Evolutionary conservation across 495 filamentous ascomycete genomes (phyloP).

Genomic region (Daldinia grandis): DNA sequence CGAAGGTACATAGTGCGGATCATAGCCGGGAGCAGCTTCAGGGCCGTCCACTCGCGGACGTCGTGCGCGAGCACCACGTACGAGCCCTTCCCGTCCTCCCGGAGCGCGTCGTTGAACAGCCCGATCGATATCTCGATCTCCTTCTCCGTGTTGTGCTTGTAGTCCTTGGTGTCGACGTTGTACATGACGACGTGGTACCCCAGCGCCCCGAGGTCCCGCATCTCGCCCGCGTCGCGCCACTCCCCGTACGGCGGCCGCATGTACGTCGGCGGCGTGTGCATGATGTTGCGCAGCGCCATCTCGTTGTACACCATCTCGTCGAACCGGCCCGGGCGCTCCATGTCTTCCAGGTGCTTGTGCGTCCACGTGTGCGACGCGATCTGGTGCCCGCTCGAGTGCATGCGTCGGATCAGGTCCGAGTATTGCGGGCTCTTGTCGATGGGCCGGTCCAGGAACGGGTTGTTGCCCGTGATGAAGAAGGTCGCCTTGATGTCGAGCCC

Average conservation of each 20-base stretch:
- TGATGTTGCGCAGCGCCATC: slow-evolving; percentile 70
- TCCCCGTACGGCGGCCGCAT: slow-evolving; percentile 77
- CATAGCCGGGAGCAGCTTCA: slow-evolving; percentile 70
- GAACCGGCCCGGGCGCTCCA: slow-evolving; percentile 57
- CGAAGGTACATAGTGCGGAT: slow-evolving; percentile 58
- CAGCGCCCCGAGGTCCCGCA: slow-evolving; percentile 58
- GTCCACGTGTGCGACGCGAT: slow-evolving; percentile 78
- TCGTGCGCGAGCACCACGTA: slow-evolving; percentile 65
- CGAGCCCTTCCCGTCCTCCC: slow-evolving; percentile 46
- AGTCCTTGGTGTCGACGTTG: slow-evolving; percentile 76
- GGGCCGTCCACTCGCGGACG: slow-evolving; percentile 70
- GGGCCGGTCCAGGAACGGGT: slow-evolving; percentile 49
- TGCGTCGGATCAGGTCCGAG: slow-evolving; percentile 52
- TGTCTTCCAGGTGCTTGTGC: slow-evolving; percentile 68
- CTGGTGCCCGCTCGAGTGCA: slow-evolving; percentile 71
- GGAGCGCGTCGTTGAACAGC: slow-evolving; percentile 46
- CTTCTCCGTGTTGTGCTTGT: slow-evolving; percentile 60
- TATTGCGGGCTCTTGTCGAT: slow-evolving; percentile 37
- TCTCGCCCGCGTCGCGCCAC: slow-evolving; percentile 58
- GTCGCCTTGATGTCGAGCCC: slow-evolving; percentile 64
- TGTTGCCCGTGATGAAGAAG: slow-evolving; percentile 75
- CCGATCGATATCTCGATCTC: slow-evolving; percentile 64
- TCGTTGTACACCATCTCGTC: slow-evolving; percentile 73
- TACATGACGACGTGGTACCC: slow-evolving; percentile 74
- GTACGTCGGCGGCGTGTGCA: slow-evolving; percentile 74